A percentile compares a stretch with the other conserved stretches of the same genome.
Evolutionary conservation across 2,329 filamentous ascomycete genomes (phyloP).

Genomic region (Penicillium sp.): DNA sequence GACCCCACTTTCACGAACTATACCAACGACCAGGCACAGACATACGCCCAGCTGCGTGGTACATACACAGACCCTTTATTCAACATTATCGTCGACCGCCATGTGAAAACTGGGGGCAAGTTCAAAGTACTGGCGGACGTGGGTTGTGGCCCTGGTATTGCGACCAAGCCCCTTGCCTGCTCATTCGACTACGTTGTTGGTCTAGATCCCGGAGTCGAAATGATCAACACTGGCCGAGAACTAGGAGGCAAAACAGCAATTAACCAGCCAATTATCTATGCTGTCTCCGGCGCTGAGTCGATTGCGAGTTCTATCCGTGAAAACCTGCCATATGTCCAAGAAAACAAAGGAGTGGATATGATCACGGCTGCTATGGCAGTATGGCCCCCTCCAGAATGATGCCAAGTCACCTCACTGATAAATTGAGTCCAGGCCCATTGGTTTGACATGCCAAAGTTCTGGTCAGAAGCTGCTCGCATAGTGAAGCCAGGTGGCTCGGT

Average conservation of each 20-base stretch:
- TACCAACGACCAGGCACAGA: constrained; percentile 27
- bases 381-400: background rate
- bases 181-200: constrained; percentile 51
- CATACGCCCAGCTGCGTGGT: constrained; percentile 41
- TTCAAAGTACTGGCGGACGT: constrained; percentile 48
- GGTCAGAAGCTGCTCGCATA: constrained; percentile 46
- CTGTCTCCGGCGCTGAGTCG: constrained; percentile 48
- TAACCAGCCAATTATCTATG: constrained; percentile 41
- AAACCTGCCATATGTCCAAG: constrained; percentile 21
- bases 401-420: background rate
- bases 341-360: constrained; percentile 44
- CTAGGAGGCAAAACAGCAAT: constrained; percentile 32
- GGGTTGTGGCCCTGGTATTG: constrained; percentile 59
- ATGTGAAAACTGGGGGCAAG: constrained; percentile 26
- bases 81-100: constrained; percentile 48
- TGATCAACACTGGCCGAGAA: constrained; percentile 52
- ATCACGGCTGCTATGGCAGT: constrained; percentile 50
- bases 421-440: constrained; percentile 49
- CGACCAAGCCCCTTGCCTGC: constrained; percentile 46
- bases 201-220: constrained; percentile 53
- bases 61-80: constrained; percentile 56
- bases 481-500: constrained; percentile 57
- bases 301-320: background rate
- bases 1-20: constrained; percentile 25
- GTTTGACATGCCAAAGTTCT: constrained; percentile 58